A percentile compares a stretch with the other conserved stretches of the same genome.
phyloP scores from a whole-genome alignment of 805 yeast species.

The Kluyveromyces nonfermentans region DNA sequence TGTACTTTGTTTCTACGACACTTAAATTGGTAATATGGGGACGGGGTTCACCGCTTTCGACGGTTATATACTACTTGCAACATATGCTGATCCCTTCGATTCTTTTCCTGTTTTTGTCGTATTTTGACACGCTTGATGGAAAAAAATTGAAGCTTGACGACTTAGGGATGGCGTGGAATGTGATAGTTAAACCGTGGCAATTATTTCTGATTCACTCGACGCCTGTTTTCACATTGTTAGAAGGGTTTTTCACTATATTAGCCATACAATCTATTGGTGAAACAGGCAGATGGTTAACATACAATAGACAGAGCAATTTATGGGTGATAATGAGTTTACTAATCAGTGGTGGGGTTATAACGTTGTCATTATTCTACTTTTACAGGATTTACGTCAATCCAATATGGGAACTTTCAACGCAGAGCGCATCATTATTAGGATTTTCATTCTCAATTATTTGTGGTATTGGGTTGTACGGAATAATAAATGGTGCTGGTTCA shows the following conservation, averaged over 20 bases:
- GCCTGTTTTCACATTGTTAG: slow-evolving; percentile 78
- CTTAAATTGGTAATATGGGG: slow-evolving; percentile 42
- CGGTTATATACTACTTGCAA: slow-evolving; percentile 63
- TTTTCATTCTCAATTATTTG: slow-evolving; percentile 69
- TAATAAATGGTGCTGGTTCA: slow-evolving; percentile 75
- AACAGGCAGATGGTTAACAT: slow-evolving; percentile 55
- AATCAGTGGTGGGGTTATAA: slow-evolving; percentile 62
- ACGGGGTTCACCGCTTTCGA: slow-evolving; percentile 22
- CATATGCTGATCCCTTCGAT: slow-evolving; percentile 76
- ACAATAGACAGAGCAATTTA: slow-evolving; percentile 48
- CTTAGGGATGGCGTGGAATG: neutral
- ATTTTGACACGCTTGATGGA: slow-evolving; percentile 34
- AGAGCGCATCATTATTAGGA: slow-evolving; percentile 78
- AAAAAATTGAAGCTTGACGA: slow-evolving; percentile 11
- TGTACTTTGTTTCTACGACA: slow-evolving; percentile 68
- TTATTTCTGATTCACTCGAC: slow-evolving; percentile 67
- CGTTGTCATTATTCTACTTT: slow-evolving; percentile 69
- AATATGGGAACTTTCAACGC: slow-evolving; percentile 56
- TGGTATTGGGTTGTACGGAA: slow-evolving; percentile 73
- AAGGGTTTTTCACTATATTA: slow-evolving; percentile 86
- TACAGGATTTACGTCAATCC: slow-evolving; percentile 77
- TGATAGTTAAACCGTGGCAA: slow-evolving; percentile 56
- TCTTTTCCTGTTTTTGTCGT: slow-evolving; percentile 55
- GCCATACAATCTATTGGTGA: slow-evolving; percentile 92
- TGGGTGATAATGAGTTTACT: slow-evolving; percentile 72